Evolutionary conservation across 257 asterid genomes (phyloP), one percentile per base, ranked within the genome.

Genomic region (Oldenlandia corymbosa): DNA sequence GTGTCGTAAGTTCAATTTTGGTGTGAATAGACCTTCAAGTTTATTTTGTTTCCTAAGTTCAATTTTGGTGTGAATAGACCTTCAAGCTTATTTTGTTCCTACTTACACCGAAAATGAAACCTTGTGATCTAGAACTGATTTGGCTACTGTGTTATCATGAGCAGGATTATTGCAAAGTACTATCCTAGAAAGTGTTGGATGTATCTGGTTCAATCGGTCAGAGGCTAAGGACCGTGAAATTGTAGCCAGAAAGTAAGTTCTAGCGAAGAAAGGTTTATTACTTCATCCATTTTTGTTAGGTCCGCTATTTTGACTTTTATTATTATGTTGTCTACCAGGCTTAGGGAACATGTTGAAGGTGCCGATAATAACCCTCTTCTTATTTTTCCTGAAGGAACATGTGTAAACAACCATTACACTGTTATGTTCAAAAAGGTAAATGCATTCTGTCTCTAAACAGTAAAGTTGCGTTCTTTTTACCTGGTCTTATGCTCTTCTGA

Each of bases 341-440:
- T 93, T 49, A 78, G 96, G 64, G 95, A 87, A 28, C 99, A 93
- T 73, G 94, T 93, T 47, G 81, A 88, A 67, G 97, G 89, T 60
- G 82, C 85, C 60, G 99, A 93, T 67, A 93, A 83, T 68, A 93
- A 93, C 69, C 99, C 99, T 76, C 97, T 93, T 71, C 92, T 93
- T 75, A 88, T 93, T 80, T 93, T 93, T 71, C 99, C 96, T 0
- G 99, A 93, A 80, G 99, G 99, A 83, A 93, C 99, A 58, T 93
- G 99, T 48, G 99, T 88, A 70, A 93, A 90, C 75, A 92, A 85
- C 79, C 93, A 89, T 74, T 93, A 85, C 79, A 85, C 96, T 50
- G 99, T 93, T 76, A 90, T 93, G 99, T 93, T 93, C 82, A 90
- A 93, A 79, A 93, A 93, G 97, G 99, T 90, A 53, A 66, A 18